A percentile compares a stretch with the other conserved stretches of the same genome.
These are phyloP conservation scores for Chamaecyparis obtusa DNA, from an alignment of 75 land plant species.

Conservation along the genomic window DNA sequence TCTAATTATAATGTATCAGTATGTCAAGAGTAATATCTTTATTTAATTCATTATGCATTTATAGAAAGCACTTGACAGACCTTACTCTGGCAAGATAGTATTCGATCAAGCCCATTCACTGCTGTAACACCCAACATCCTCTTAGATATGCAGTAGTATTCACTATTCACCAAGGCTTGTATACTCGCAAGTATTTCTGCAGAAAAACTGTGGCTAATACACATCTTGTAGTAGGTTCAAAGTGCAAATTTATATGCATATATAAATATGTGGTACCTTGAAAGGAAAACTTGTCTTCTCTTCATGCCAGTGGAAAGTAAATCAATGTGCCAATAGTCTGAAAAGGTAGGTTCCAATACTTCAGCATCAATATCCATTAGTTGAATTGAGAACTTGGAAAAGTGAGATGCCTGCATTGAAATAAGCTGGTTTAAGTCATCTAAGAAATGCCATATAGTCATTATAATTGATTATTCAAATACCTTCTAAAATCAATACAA, in stretches of 20 bases:
- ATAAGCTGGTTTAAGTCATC: no score
- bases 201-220: conserved; percentile 13
- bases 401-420: conserved; percentile 41
- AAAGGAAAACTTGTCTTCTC: no score
- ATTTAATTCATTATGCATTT: no score
- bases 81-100: conserved; percentile 48
- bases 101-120: conserved; percentile 73
- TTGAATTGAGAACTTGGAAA: conserved; percentile 52
- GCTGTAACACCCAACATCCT: conserved; percentile 40
- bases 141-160: conserved; percentile 15
- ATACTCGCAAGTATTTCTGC: conserved; percentile 54
- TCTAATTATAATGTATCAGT: no score
- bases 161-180: conserved; percentile 31
- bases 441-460: neutral
- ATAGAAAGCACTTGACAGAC: no score
- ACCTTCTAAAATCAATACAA: neutral
- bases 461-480: neutral
- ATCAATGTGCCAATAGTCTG: conserved; percentile 59
- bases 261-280: no score
- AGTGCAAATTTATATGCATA: no score
- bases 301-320: neutral
- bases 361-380: conserved; percentile 73
- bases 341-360: conserved; percentile 69
- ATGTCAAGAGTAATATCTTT: no score
- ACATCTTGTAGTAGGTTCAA: no score